Percentiles rank a stretch among this genome's conserved stretches.
Evolutionary conservation across 1,284 basidiomycete genomes (phyloP).

Genomic region (Microbotryum intermedium): DNA sequence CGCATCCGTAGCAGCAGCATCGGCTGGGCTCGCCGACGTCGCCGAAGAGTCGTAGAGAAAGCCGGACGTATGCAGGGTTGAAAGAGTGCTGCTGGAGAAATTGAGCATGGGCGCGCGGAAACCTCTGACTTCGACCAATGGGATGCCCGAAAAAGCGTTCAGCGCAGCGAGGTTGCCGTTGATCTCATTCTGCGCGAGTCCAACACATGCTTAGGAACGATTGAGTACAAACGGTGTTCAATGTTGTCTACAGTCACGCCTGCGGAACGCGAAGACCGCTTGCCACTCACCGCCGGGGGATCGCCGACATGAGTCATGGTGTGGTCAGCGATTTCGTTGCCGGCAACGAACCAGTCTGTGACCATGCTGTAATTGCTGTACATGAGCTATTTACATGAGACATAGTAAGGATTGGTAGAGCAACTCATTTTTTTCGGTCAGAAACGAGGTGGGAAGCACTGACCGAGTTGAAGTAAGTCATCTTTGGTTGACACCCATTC

Average conservation of each 20-base stretch:
- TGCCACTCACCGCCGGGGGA: slow-evolving; percentile 44
- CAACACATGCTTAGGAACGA: background rate
- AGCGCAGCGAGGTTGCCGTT: slow-evolving; percentile 70
- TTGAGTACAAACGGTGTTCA: background rate
- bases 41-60: slow-evolving; percentile 58
- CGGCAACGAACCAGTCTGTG: slow-evolving; percentile 48
- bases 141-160: slow-evolving; percentile 69
- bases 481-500: slow-evolving; percentile 66
- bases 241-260: background rate
- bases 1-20: slow-evolving; percentile 59
- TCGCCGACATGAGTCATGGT: slow-evolving; percentile 72
- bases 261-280: background rate
- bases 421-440: background rate
- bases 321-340: slow-evolving; percentile 72
- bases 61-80: slow-evolving; percentile 13
- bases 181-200: slow-evolving; percentile 49
- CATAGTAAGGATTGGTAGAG: background rate
- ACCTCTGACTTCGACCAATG: slow-evolving; percentile 56
- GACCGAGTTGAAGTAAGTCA: slow-evolving; percentile 65
- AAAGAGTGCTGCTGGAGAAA: slow-evolving; percentile 46
- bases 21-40: slow-evolving; percentile 58
- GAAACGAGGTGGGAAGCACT: slow-evolving; percentile 21
- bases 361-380: background rate
- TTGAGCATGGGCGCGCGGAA: slow-evolving; percentile 73
- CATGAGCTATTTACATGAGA: background rate